A percentile compares a stretch with the other conserved stretches of the same genome.
Evolutionary conservation across 2,329 filamentous ascomycete genomes (phyloP).

Genomic region (Pseudogymnoascus destructans): DNA sequence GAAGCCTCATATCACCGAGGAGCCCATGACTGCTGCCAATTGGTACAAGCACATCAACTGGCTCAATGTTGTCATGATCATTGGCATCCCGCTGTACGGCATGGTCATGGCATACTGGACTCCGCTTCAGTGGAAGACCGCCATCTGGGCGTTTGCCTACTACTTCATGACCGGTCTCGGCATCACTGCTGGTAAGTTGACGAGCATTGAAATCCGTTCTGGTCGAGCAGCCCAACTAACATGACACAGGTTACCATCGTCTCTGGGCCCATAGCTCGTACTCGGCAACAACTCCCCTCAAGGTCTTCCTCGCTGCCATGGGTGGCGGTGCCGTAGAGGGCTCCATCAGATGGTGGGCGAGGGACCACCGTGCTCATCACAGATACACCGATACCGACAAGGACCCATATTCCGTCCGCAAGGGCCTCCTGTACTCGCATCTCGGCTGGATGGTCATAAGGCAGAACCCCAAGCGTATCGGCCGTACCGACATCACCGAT

Average conservation of each 20-base stretch:
- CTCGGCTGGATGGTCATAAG: constrained; percentile 89
- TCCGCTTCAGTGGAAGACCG: constrained; percentile 57
- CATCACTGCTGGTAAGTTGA: constrained; percentile 55
- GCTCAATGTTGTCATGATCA: constrained; percentile 74
- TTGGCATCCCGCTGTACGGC: constrained; percentile 63
- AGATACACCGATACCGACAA: constrained; percentile 87
- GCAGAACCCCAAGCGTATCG: constrained; percentile 81
- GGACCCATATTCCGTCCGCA: constrained; percentile 82
- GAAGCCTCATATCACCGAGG: constrained; percentile 79
- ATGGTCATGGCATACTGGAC: constrained; percentile 66
- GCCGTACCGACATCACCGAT: constrained; percentile 78
- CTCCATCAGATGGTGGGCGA: constrained; percentile 80
- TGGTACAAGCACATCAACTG: constrained; percentile 92
- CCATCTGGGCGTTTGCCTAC: constrained; percentile 60
- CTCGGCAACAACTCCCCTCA: constrained; percentile 61
- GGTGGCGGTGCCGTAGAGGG: constrained; percentile 76
- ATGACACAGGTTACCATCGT: constrained; percentile 53
- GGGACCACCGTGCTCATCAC: constrained; percentile 78
- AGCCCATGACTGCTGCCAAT: constrained; percentile 66
- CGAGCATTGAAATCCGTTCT: background rate
- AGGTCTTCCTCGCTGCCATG: constrained; percentile 69
- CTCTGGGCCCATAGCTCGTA: constrained; percentile 80
- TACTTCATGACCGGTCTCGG: constrained; percentile 77
- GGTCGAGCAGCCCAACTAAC: background rate
- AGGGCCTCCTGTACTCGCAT: constrained; percentile 73